These are phyloP conservation scores for Raphanus raphanistrum DNA, from an alignment of 345 rosid genomes.

Conservation along the genomic window DNA sequence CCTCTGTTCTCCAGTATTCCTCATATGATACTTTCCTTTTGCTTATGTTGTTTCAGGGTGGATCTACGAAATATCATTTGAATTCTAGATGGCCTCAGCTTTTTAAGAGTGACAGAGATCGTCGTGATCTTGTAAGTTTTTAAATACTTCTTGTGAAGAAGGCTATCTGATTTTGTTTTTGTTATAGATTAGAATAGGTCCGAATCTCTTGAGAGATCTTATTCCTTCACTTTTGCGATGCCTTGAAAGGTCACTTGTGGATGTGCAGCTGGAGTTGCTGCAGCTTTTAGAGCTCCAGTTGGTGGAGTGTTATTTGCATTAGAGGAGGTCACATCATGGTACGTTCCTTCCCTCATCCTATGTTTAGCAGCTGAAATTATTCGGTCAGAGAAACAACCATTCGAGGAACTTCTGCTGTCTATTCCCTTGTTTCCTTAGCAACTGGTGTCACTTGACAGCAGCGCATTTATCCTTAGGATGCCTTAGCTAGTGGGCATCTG, in stretches of 20 bases:
- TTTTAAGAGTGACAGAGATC: slow-evolving; percentile 87
- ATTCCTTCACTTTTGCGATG: slow-evolving; percentile 41
- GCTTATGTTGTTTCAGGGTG: slow-evolving; percentile 62
- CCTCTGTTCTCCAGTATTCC: background rate
- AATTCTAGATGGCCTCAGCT: slow-evolving; percentile 90
- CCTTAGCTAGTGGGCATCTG: slow-evolving; percentile 5
- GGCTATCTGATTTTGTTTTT: background rate
- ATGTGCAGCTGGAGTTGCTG: slow-evolving; percentile 99
- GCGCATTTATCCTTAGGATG: background rate
- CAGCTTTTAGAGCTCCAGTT: slow-evolving; percentile 99
- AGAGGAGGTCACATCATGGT: slow-evolving; percentile 99
- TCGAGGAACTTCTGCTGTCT: background rate
- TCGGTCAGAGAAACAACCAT: background rate
- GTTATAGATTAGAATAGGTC: slow-evolving; percentile 20
- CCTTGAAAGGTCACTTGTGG: slow-evolving; percentile 96
- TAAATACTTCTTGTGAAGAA: slow-evolving; percentile 14
- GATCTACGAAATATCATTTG: slow-evolving; percentile 88
- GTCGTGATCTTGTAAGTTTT: slow-evolving; percentile 86
- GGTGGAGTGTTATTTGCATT: slow-evolving; percentile 98
- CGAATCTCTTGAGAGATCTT: slow-evolving; percentile 29
- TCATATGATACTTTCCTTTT: slow-evolving; percentile 5
- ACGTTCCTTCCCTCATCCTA: slow-evolving; percentile 30
- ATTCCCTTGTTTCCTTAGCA: background rate
- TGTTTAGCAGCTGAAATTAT: background rate
- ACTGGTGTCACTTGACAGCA: background rate